Evolutionary conservation across 1,284 basidiomycete genomes (phyloP), one percentile per base, ranked within the genome.

Genomic region (Cryptococcus sp.): DNA sequence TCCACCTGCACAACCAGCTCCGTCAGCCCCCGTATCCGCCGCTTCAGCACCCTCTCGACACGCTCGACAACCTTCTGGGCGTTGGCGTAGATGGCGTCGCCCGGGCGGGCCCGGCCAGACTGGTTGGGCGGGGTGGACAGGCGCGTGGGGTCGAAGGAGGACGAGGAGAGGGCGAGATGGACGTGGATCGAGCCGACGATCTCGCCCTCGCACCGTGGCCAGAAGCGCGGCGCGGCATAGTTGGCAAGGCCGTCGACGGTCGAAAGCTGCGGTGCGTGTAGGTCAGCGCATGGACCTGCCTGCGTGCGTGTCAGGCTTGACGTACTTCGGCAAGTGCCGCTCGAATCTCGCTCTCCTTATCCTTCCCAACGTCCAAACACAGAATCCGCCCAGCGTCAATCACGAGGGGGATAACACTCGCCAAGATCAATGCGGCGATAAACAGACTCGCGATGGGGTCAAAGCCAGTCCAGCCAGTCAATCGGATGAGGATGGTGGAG

Each of bases 401-500:
- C 20, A 99, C 92, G 40, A 99, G 84, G 8, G 96, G 96, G 20
- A 96, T 82, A 20, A 98, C 96, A 68, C 90, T 93, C 3, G 89
- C 95, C 28, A 92, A 89, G 66, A 99, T 99, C 61, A 99, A 80
- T 9, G 91, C 79, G 1, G 96, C 96, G 67, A 99, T 99, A 73
- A 99, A 94, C 39, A 99, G 80, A 11, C 92, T 96, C 0, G 96
- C 96, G 60, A 99, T 93, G 2, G 96, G 96, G 76, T 99, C 96
- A 72, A 98, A 99, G 16, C 94, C 94, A 2, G 96, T 98, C 94
- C 94, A 98, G n/a, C 95, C 95, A 67, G 96, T 98, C 58, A 87
- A 87, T 67, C 95, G 87, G 64, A 99, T 98, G 57, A 98, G 82
- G 15, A 98, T 79, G 3, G 96, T 99, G 21, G 94, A 98, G 53